Base-by-base conservation (phyloP, 139 green algal species). In the Auxenochlorella pyrenoidosa region DNA sequence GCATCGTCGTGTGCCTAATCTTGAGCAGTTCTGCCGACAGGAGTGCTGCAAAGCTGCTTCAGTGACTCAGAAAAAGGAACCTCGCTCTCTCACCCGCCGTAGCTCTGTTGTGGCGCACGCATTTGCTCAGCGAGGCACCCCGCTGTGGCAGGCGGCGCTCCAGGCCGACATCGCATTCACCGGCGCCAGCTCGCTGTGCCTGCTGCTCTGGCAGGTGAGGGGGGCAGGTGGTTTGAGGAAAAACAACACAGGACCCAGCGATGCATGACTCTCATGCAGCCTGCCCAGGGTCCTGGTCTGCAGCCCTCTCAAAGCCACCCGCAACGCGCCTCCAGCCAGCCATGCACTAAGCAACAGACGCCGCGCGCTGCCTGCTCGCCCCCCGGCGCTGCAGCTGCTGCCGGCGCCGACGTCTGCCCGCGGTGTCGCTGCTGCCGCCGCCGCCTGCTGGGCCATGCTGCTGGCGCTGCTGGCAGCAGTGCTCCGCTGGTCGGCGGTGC, bases 71-170 rank as follows among this genome's bases (percentile, higher is more conserved):
- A n/a, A n/a, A n/a, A n/a, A n/a, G n/a, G n/a, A n/a, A n/a, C 19
- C 28, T 13, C n/a, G 10, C 32, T 24, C 54, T 13, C 54, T 63
- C 10, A 8, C 54, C 54, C 54, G 22, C 54, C 54, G 63, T 63
- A 85, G 80, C 60, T 85, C 80, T 60, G 75, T 85, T 16, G 12
- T 85, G 40, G 75, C 60, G 41, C 80, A 85, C 63, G 41, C 32
- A 0, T 43, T 85, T 30, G 44, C 80, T 0, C 15, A 15, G 12
- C 80, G 63, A 5, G 80, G 40, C 63, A 63, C 63, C 15, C 30
- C 40, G 40, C 80, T 77, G 28, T 85, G 80, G 80, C 60, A 60
- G 3, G 80, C 63, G 0, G 38, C 80, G 2, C 28, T 63, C 36
- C 22, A 34, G 41, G 80, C 40, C 12, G 80, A 85, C 63, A 30